Conservation (phyloP, 2,329 filamentous ascomycete genomes). For the Fusarium fracticaudum region DNA sequence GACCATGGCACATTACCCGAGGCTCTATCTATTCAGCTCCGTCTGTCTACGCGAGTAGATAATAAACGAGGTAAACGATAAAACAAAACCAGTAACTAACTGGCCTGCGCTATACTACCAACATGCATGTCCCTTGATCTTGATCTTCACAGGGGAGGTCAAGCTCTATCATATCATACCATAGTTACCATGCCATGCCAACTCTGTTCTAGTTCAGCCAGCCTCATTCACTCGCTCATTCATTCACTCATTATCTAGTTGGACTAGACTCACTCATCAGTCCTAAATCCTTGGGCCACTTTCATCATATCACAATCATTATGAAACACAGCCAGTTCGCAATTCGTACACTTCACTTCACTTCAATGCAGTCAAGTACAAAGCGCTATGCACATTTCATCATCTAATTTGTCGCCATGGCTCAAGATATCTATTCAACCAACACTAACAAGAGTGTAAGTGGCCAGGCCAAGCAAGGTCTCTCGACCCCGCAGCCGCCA, state of each 20-base stretch:
- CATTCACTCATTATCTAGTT: neutral
- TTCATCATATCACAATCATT: constrained; percentile 18
- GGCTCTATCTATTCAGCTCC: constrained; percentile 16
- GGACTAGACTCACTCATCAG: neutral
- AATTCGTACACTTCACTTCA: constrained; percentile 5
- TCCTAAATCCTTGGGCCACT: constrained; percentile 9
- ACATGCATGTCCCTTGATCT: neutral
- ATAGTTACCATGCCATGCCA: constrained; percentile 1
- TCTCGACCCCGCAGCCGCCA: constrained; percentile 29
- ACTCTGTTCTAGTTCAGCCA: constrained; percentile 13
- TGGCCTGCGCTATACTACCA: neutral
- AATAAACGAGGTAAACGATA: neutral
- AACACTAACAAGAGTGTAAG: constrained; percentile 11
- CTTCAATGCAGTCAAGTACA: neutral
- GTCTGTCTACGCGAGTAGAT: constrained; percentile 1
- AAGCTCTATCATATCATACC: neutral
- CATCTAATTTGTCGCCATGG: constrained; percentile 33
- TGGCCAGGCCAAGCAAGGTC: constrained; percentile 18
- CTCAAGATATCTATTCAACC: constrained; percentile 40
- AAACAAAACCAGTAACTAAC: neutral
- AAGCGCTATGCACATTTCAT: constrained; percentile 13
- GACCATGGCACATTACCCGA: neutral
- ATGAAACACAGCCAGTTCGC: neutral
- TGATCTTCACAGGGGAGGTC: neutral
- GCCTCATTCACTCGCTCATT: constrained; percentile 3